phyloP scores from a whole-genome alignment of 176 grass and related monocot genomes.

The Metroxylon sagu region DNA sequence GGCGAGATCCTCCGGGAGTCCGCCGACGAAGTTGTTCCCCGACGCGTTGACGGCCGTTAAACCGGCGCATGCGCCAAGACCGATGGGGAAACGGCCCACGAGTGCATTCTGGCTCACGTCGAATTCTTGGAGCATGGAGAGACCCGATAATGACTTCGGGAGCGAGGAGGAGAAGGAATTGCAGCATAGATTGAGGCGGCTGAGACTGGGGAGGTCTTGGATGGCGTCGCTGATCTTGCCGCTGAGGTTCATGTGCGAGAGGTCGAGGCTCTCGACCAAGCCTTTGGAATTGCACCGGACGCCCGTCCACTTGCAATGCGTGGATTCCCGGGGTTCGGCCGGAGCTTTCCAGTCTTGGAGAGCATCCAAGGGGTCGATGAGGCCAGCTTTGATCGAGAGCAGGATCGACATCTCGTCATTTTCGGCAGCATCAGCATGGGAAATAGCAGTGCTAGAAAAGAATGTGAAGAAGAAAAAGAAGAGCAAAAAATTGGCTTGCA shows the following conservation, averaged over 20 bases:
- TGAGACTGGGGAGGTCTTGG: constrained; percentile 38
- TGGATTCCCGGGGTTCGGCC: not conserved
- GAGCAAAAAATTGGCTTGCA: constrained; percentile 4
- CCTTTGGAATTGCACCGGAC: constrained; percentile 49
- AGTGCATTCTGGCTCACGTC: constrained; percentile 84
- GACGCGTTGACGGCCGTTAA: constrained; percentile 59
- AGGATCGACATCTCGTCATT: constrained; percentile 40
- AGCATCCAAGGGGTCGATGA: constrained; percentile 45
- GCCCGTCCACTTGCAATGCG: constrained; percentile 71
- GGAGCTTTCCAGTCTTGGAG: constrained; percentile 46
- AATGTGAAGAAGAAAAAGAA: constrained; percentile 15
- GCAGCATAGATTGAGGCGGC: constrained; percentile 67
- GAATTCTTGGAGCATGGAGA: constrained; percentile 44
- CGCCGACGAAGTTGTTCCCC: constrained; percentile 72
- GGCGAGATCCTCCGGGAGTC: constrained; percentile 52
- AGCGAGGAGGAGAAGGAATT: constrained; percentile 59
- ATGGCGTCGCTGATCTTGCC: constrained; percentile 49
- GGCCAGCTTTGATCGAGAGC: constrained; percentile 55
- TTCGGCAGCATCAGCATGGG: constrained; percentile 15
- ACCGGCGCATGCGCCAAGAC: constrained; percentile 47
- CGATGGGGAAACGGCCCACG: constrained; percentile 55
- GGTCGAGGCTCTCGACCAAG: constrained; percentile 40
- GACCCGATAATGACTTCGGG: constrained; percentile 43
- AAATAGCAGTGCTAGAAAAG: constrained; percentile 1
- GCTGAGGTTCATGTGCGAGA: constrained; percentile 69